Conservation (phyloP, 2,329 filamentous ascomycete genomes). For the Fusarium sp. region DNA sequence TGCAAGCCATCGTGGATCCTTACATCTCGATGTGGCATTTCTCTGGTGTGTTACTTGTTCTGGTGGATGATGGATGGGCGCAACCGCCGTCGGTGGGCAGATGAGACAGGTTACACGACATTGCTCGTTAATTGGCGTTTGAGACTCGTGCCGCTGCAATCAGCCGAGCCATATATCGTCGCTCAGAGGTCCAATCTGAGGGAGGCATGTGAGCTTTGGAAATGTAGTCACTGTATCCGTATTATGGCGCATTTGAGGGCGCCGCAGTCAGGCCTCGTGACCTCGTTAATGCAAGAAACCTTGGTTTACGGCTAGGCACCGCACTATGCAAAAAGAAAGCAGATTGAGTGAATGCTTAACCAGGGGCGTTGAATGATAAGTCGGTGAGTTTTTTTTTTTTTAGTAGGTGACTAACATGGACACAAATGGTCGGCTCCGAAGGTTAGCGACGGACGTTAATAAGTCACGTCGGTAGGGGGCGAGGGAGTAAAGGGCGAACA, state of each 20-base stretch:
- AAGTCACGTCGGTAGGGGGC: too few species aligned
- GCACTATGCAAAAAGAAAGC: not conserved
- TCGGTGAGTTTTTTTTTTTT: constrained; percentile 20
- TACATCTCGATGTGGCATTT: constrained; percentile 19
- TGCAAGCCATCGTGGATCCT: constrained; percentile 37
- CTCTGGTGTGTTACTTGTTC: constrained; percentile 30
- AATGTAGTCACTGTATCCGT: constrained; percentile 3
- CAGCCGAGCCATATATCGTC: constrained; percentile 17
- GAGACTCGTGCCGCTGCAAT: constrained; percentile 30
- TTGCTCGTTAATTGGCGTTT: constrained; percentile 6
- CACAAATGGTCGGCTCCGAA: constrained; percentile 18
- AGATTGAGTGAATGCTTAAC: not conserved
- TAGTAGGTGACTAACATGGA: not conserved
- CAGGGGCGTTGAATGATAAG: constrained; percentile 11
- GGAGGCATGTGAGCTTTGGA: constrained; percentile 3
- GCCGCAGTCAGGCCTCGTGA: constrained; percentile 29
- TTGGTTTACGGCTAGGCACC: constrained; percentile 3
- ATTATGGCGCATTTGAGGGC: constrained; percentile 14
- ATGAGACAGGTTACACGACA: constrained; percentile 26
- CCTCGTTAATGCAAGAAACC: constrained; percentile 31
- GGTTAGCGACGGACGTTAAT: constrained; percentile 1
- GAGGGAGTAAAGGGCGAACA: too few species aligned
- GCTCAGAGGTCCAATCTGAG: not conserved
- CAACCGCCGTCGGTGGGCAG: not conserved
- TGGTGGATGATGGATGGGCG: constrained; percentile 25